Evolutionary conservation across 495 filamentous ascomycete genomes (phyloP).

Genomic region (Penicillium waksmanii): DNA sequence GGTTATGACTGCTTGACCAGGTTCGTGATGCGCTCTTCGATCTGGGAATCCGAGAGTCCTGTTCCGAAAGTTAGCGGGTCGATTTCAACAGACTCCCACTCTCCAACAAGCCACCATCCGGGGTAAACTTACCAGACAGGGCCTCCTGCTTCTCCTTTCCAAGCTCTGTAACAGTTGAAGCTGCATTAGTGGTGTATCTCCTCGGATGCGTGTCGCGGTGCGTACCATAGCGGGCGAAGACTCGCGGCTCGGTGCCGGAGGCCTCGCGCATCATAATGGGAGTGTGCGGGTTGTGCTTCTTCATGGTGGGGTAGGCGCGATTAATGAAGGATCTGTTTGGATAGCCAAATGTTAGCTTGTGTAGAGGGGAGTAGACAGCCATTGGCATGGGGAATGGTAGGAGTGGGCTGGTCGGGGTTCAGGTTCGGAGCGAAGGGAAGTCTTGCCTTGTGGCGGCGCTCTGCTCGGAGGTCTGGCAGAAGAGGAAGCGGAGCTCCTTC

Average conservation of each 20-base stretch:
- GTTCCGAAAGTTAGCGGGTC: slow-evolving; percentile 23
- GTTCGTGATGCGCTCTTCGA: slow-evolving; percentile 83
- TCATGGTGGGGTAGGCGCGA: slow-evolving; percentile 96
- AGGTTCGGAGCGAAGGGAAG: background rate
- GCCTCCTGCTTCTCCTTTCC: slow-evolving; percentile 87
- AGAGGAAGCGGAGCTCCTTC: slow-evolving; percentile 95
- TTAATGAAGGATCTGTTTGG: slow-evolving; percentile 77
- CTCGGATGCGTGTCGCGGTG: slow-evolving; percentile 26
- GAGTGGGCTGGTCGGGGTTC: background rate
- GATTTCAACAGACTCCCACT: background rate
- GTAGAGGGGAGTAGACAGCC: background rate
- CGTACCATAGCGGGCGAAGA: slow-evolving; percentile 91
- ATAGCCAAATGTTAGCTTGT: no score
- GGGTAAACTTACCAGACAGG: slow-evolving; percentile 64
- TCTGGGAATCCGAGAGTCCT: slow-evolving; percentile 90
- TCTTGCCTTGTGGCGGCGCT: slow-evolving; percentile 81
- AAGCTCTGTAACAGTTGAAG: slow-evolving; percentile 58
- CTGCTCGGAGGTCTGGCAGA: slow-evolving; percentile 90
- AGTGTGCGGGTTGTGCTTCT: slow-evolving; percentile 94
- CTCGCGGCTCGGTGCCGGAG: slow-evolving; percentile 73
- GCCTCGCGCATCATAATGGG: slow-evolving; percentile 96
- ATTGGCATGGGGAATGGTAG: background rate
- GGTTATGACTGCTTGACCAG: slow-evolving; percentile 69
- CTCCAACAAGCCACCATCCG: background rate
- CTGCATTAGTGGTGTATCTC: background rate